Percentiles rank a stretch among this genome's conserved stretches.
Conservation (phyloP, 768 basidiomycete genomes). For the Suillus hirtellus region DNA sequence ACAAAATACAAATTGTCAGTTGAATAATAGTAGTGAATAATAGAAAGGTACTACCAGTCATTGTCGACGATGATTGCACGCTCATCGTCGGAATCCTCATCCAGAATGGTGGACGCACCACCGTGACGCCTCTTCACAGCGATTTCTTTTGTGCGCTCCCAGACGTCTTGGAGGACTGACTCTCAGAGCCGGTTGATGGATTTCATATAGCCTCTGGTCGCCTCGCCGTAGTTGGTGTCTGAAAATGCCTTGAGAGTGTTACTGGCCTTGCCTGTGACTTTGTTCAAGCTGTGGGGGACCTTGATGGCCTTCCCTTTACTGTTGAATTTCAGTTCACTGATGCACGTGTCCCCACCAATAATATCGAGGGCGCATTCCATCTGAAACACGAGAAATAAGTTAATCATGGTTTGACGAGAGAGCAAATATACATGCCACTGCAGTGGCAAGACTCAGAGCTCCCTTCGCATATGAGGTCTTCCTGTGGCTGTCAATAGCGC, state of each 20-base stretch:
- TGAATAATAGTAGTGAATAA: too few relatives aligned
- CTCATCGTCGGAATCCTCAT: not conserved
- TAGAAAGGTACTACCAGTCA: not conserved
- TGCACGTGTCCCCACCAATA: too few relatives aligned
- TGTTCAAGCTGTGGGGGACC: not conserved
- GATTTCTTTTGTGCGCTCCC: not conserved
- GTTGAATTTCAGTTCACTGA: not conserved
- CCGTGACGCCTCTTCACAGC: not conserved
- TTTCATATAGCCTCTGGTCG: not conserved
- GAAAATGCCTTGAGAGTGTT: not conserved
- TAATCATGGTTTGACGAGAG: not conserved
- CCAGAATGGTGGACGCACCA: not conserved
- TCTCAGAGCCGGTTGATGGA: not conserved
- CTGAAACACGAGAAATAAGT: not conserved
- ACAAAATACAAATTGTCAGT: too few relatives aligned
- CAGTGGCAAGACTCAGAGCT: constrained; percentile 4
- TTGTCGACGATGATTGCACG: not conserved
- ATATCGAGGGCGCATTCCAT: constrained; percentile 9
- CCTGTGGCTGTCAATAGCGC: not conserved
- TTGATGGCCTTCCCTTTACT: not conserved
- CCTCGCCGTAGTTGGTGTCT: not conserved
- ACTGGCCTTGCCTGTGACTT: not conserved
- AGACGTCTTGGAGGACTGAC: not conserved
- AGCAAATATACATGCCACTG: constrained; percentile 7
- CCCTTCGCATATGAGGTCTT: constrained; percentile 6